Conservation (phyloP, 495 filamentous ascomycete genomes). For the Arthonia radiata region DNA sequence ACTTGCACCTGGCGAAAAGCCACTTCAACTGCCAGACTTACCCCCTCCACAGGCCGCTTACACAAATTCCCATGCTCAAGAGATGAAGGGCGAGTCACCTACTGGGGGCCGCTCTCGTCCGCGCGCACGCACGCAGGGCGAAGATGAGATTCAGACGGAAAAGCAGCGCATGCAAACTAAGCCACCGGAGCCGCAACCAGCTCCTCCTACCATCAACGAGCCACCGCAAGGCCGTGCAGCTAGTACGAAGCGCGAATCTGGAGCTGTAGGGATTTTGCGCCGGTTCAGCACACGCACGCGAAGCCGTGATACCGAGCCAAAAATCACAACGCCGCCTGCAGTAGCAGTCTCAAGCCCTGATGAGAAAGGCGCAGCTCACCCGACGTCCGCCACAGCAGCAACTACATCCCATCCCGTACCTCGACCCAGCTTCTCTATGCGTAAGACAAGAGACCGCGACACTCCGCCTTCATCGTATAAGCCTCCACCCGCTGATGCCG, state of each 20-base stretch:
- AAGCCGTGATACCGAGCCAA: constrained; percentile 30
- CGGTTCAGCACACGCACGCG: constrained; percentile 79
- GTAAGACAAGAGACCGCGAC: constrained; percentile 39
- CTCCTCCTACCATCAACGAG: constrained; percentile 28
- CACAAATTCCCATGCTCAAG: constrained; percentile 61
- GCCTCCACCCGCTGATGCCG: constrained; percentile 42
- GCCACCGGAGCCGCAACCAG: constrained; percentile 22
- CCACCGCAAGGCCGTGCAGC: constrained; percentile 33
- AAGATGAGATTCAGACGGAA: constrained; percentile 64
- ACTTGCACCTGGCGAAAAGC: constrained; percentile 28
- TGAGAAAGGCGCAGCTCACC: no score
- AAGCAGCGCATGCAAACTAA: constrained; percentile 47
- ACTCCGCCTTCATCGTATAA: constrained; percentile 23
- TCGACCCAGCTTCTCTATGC: constrained; percentile 62
- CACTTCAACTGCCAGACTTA: constrained; percentile 46
- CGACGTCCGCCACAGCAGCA: no score
- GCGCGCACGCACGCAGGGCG: constrained; percentile 77
- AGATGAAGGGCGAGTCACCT: constrained; percentile 58
- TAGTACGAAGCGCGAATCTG: constrained; percentile 63
- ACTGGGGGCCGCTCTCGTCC: constrained; percentile 58
- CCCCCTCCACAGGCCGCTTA: constrained; percentile 64
- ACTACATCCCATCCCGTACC: constrained; percentile 32
- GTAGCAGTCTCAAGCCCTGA: constrained; percentile 50
- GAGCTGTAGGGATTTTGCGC: constrained; percentile 64
- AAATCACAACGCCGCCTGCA: constrained; percentile 40